phyloP scores from a whole-genome alignment of 2,329 filamentous ascomycete genomes.

The Didymella pinodella region DNA sequence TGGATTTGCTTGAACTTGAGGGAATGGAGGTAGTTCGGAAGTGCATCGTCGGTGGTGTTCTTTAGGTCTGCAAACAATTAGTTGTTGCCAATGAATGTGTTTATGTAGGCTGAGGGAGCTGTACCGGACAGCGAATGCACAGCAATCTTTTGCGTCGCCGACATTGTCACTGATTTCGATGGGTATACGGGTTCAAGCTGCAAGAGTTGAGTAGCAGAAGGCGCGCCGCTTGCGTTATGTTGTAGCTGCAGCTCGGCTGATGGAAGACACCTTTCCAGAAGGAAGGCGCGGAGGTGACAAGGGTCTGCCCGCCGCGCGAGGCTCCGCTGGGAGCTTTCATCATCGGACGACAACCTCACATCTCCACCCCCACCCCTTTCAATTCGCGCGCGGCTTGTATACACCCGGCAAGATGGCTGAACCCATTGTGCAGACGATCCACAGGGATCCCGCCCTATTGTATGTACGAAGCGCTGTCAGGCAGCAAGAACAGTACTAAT shows the following conservation, averaged over 20 bases:
- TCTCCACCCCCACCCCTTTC: constrained; percentile 25
- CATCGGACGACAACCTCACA: constrained; percentile 27
- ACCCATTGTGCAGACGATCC: constrained; percentile 90
- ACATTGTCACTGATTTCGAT: constrained; percentile 34
- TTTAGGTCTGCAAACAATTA: constrained; percentile 75
- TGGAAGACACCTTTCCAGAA: constrained; percentile 50
- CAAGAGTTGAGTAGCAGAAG: not conserved
- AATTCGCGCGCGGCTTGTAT: constrained; percentile 26
- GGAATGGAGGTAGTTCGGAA: constrained; percentile 90
- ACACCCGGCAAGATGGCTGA: constrained; percentile 72
- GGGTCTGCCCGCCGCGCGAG: constrained; percentile 40
- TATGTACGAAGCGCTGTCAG: constrained; percentile 59
- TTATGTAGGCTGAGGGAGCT: not conserved
- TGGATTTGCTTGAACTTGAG: constrained; percentile 86
- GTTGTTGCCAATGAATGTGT: constrained; percentile 7
- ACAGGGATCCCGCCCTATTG: constrained; percentile 98
- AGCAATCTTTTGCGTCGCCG: constrained; percentile 62
- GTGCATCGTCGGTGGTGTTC: constrained; percentile 93
- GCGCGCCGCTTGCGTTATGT: constrained; percentile 17
- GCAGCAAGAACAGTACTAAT: constrained; percentile 30
- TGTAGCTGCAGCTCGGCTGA: constrained; percentile 29
- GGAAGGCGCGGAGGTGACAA: constrained; percentile 40
- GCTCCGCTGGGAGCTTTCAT: constrained; percentile 39
- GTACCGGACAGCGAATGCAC: constrained; percentile 73
- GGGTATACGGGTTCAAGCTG: not conserved